Conservation (phyloP, 1,284 basidiomycete genomes). For the Tetrapyrgos nigripes region DNA sequence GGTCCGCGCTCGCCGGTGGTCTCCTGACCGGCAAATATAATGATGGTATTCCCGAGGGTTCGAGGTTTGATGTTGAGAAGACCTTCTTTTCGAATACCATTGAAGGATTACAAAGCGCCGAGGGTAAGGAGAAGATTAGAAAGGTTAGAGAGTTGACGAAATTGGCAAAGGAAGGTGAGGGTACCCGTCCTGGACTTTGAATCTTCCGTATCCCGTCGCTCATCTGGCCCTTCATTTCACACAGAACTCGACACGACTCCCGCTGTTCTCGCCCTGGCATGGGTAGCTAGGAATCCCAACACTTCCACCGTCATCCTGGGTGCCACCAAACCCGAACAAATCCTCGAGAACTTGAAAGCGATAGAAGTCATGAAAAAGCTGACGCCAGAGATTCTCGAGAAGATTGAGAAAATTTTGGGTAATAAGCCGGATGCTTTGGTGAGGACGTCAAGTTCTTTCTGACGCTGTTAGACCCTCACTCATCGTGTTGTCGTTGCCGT, state of each 20-base stretch:
- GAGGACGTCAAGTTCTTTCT: slow-evolving; percentile 8
- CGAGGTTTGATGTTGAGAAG: slow-evolving; percentile 56
- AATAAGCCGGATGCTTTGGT: slow-evolving; percentile 43
- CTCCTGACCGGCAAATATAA: slow-evolving; percentile 74
- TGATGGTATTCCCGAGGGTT: slow-evolving; percentile 58
- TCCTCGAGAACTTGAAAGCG: slow-evolving; percentile 74
- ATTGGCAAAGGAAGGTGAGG: slow-evolving; percentile 60
- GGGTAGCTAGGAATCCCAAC: slow-evolving; percentile 69
- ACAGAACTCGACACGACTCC: slow-evolving; percentile 42
- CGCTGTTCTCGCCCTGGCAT: slow-evolving; percentile 60
- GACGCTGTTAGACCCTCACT: too few species aligned
- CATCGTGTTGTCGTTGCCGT: too few species aligned
- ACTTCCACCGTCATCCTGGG: slow-evolving; percentile 70
- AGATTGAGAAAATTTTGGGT: slow-evolving; percentile 64
- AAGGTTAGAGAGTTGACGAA: slow-evolving; percentile 74
- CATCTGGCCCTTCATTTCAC: not conserved
- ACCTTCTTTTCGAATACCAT: slow-evolving; percentile 45
- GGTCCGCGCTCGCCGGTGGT: slow-evolving; percentile 77
- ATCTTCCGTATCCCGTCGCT: too few species aligned
- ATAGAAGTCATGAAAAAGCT: slow-evolving; percentile 69
- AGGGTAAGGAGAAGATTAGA: slow-evolving; percentile 30
- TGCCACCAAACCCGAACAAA: slow-evolving; percentile 44
- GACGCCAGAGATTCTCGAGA: slow-evolving; percentile 59
- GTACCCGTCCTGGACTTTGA: too few species aligned
- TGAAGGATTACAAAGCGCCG: slow-evolving; percentile 16